Conservation (phyloP, 2,329 filamentous ascomycete genomes). For the Ampelomyces quisqualis region DNA sequence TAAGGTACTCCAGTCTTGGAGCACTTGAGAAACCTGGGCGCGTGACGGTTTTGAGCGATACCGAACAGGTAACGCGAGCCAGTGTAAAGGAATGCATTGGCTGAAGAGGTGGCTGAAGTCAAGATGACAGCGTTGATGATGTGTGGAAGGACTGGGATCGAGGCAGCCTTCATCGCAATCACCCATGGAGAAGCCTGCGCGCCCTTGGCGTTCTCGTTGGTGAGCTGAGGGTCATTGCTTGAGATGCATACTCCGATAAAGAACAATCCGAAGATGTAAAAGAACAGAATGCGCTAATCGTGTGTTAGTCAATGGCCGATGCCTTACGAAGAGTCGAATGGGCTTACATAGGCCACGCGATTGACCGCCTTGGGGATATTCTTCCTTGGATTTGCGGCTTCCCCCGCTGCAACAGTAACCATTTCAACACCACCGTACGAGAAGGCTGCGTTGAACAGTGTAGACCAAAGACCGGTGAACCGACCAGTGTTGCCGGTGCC, state of each 20-base stretch:
- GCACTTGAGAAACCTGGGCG: conserved; percentile 54
- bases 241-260: conserved; percentile 63
- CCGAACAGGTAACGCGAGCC: conserved; percentile 56
- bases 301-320: too few relatives aligned
- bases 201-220: conserved; percentile 45
- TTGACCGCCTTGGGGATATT: conserved; percentile 57
- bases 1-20: conserved; percentile 48
- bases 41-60: conserved; percentile 53
- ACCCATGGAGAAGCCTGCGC: conserved; percentile 49
- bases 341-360: conserved; percentile 51
- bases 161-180: conserved; percentile 68
- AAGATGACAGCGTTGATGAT: conserved; percentile 77
- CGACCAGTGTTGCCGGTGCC: conserved; percentile 60
- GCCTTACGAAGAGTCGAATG: too few relatives aligned
- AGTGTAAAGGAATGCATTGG: conserved; percentile 64
- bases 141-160: conserved; percentile 66
- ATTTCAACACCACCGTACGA: conserved; percentile 43
- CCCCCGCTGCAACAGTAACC: conserved; percentile 42
- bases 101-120: conserved; percentile 68
- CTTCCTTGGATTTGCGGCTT: conserved; percentile 40
- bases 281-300: conserved; percentile 53
- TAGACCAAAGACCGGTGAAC: conserved; percentile 62
- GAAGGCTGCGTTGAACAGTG: conserved; percentile 56
- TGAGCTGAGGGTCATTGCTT: conserved; percentile 53
- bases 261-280: conserved; percentile 56